These are phyloP conservation scores for Ganoderma multipileum DNA, from an alignment of 1,284 basidiomycete genomes.

Conservation along the genomic window DNA sequence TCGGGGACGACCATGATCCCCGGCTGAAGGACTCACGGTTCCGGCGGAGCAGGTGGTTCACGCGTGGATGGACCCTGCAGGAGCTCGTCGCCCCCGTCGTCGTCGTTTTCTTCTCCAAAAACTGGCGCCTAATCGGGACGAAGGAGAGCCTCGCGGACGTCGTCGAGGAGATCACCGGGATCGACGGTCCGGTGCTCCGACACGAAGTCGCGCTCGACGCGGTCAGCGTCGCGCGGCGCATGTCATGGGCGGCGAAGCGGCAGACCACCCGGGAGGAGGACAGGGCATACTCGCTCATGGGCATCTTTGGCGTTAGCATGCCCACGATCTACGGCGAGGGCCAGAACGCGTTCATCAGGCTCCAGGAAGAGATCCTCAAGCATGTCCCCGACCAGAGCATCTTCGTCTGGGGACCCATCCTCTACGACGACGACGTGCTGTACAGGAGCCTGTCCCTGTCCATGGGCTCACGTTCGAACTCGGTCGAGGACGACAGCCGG, in stretches of 20 bases:
- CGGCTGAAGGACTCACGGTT: slow-evolving; percentile 25
- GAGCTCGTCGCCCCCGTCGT: slow-evolving; percentile 27
- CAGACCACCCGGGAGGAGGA: slow-evolving; percentile 29
- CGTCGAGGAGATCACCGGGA: slow-evolving; percentile 25
- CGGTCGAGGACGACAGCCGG: slow-evolving; percentile 25
- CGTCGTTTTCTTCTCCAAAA: slow-evolving; percentile 24
- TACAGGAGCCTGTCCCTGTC: slow-evolving; percentile 17
- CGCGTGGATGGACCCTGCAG: slow-evolving; percentile 30
- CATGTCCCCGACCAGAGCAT: slow-evolving; percentile 29
- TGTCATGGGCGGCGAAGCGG: slow-evolving; percentile 31
- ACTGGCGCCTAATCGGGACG: slow-evolving; percentile 25
- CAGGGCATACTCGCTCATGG: slow-evolving; percentile 30
- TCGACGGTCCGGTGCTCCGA: slow-evolving; percentile 19
- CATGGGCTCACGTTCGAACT: slow-evolving; percentile 10
- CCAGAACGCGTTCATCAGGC: slow-evolving; percentile 23
- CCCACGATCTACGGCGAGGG: slow-evolving; percentile 30
- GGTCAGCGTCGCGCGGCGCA: slow-evolving; percentile 27
- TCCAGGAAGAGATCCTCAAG: slow-evolving; percentile 31
- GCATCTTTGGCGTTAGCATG: slow-evolving; percentile 30
- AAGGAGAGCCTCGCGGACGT: slow-evolving; percentile 23
- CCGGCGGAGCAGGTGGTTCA: slow-evolving; percentile 30
- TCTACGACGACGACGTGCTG: slow-evolving; percentile 21
- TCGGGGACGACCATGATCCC: slow-evolving; percentile 27
- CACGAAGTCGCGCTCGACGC: slow-evolving; percentile 15
- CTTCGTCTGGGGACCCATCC: slow-evolving; percentile 28